A percentile compares a stretch with the other conserved stretches of the same genome.
These are phyloP conservation scores for Aspergillus texensis DNA, from an alignment of 2,329 filamentous ascomycete species.

Conservation along the genomic window DNA sequence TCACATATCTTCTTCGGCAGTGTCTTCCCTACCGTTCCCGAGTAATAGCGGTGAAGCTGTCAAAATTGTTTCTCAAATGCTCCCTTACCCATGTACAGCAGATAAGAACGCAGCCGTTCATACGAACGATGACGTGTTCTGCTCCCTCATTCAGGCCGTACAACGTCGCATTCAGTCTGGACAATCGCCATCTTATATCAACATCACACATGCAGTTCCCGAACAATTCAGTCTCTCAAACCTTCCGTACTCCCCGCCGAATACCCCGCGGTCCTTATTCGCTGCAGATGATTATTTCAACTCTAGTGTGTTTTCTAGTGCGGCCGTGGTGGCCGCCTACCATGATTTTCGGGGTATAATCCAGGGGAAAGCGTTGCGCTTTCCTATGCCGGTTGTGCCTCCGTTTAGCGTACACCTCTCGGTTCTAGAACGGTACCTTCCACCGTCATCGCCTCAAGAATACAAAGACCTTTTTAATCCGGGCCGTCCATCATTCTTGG, in stretches of 20 bases:
- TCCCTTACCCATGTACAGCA: slow-evolving; percentile 55
- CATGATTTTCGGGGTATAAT: slow-evolving; percentile 56
- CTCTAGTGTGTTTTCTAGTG: slow-evolving; percentile 63
- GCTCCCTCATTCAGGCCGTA: slow-evolving; percentile 57
- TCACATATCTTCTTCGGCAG: slow-evolving; percentile 18
- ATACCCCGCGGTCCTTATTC: slow-evolving; percentile 54
- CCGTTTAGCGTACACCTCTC: slow-evolving; percentile 63
- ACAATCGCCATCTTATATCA: slow-evolving; percentile 60
- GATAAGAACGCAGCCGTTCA: slow-evolving; percentile 34
- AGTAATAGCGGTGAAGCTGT: slow-evolving; percentile 48
- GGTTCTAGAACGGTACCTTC: slow-evolving; percentile 67
- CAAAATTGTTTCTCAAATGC: slow-evolving; percentile 62
- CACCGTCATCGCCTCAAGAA: slow-evolving; percentile 61
- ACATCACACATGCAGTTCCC: slow-evolving; percentile 65
- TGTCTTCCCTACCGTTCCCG: slow-evolving; percentile 42
- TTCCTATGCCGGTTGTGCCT: slow-evolving; percentile 61
- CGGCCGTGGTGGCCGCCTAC: slow-evolving; percentile 61
- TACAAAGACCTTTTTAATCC: slow-evolving; percentile 61
- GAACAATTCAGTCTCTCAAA: slow-evolving; percentile 64
- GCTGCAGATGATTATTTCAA: slow-evolving; percentile 65
- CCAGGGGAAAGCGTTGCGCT: slow-evolving; percentile 42
- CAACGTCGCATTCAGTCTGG: slow-evolving; percentile 55
- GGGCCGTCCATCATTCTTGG: slow-evolving; percentile 58
- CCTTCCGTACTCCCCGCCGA: slow-evolving; percentile 64
- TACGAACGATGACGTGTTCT: slow-evolving; percentile 50